Conservation (phyloP, 345 rosid genomes). For the Trapa bicornis region DNA sequence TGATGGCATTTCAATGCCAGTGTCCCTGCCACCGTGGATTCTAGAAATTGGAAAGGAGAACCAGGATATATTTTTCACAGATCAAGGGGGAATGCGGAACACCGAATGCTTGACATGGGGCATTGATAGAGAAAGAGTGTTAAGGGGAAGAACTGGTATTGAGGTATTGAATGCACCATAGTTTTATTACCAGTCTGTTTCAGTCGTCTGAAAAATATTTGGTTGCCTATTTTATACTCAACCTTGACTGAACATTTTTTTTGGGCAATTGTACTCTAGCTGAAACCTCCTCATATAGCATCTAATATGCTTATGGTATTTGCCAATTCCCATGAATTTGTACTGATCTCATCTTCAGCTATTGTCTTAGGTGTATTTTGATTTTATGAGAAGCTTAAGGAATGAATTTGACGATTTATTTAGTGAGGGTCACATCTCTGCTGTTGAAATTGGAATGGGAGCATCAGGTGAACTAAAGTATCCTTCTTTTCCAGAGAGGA, state of each 20-base stretch:
- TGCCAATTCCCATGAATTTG: background rate
- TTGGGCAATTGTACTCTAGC: background rate
- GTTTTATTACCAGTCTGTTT: background rate
- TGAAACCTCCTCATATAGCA: background rate
- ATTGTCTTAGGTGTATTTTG: constrained; percentile 64
- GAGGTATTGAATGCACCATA: constrained; percentile 38
- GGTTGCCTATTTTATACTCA: background rate
- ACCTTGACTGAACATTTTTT: background rate
- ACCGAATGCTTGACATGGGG: constrained; percentile 87
- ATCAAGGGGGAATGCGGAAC: constrained; percentile 74
- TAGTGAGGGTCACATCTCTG: constrained; percentile 50
- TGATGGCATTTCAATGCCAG: constrained; percentile 35
- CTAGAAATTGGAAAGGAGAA: constrained; percentile 82
- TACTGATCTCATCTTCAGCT: constrained; percentile 1
- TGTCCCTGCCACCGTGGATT: constrained; percentile 90
- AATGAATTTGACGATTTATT: constrained; percentile 80
- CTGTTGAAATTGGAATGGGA: constrained; percentile 86
- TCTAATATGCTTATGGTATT: background rate
- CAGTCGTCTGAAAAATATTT: background rate
- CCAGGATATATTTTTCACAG: constrained; percentile 80
- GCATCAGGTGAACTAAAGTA: constrained; percentile 79
- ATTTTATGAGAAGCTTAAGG: constrained; percentile 93
- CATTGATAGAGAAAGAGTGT: constrained; percentile 75
- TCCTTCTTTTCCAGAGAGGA: constrained; percentile 71
- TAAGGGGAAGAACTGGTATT: constrained; percentile 81